These are phyloP conservation scores for Hydnum rufescens DNA, from an alignment of 768 basidiomycete species.

Conservation along the genomic window DNA sequence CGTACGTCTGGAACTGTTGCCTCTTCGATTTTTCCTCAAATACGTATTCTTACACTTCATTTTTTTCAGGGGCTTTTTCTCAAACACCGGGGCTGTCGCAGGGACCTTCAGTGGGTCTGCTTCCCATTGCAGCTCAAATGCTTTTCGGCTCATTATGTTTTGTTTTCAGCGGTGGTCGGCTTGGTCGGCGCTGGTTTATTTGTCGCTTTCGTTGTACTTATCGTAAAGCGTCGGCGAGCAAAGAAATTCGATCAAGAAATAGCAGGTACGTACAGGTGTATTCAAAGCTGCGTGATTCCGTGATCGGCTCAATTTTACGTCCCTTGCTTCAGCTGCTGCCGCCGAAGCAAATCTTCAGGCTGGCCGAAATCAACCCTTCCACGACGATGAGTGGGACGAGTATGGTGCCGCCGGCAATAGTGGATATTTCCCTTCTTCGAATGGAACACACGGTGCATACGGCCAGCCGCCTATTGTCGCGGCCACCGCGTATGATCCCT, in stretches of 20 bases:
- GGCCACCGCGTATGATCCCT: neutral
- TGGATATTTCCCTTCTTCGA: neutral
- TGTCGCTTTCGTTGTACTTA: neutral
- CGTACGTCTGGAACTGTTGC: neutral
- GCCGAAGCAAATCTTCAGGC: neutral
- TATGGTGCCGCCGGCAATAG: neutral
- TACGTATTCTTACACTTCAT: neutral
- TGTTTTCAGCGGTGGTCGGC: neutral
- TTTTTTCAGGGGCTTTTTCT: neutral
- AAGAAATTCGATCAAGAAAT: neutral
- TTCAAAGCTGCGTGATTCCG: neutral
- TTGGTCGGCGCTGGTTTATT: neutral
- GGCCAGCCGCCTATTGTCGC: neutral
- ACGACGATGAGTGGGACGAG: neutral
- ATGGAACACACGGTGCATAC: conserved; percentile 1
- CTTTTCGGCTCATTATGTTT: neutral
- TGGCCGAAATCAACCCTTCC: neutral
- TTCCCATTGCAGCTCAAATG: neutral
- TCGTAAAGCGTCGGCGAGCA: neutral
- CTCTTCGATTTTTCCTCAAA: neutral
- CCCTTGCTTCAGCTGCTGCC: neutral
- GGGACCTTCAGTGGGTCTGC: neutral
- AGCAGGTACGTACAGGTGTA: neutral
- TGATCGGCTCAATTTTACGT: neutral
- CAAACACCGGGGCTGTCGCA: neutral